These are phyloP conservation scores for Aspergillus sclerotioniger DNA, from an alignment of 495 filamentous ascomycete species.

Conservation along the genomic window DNA sequence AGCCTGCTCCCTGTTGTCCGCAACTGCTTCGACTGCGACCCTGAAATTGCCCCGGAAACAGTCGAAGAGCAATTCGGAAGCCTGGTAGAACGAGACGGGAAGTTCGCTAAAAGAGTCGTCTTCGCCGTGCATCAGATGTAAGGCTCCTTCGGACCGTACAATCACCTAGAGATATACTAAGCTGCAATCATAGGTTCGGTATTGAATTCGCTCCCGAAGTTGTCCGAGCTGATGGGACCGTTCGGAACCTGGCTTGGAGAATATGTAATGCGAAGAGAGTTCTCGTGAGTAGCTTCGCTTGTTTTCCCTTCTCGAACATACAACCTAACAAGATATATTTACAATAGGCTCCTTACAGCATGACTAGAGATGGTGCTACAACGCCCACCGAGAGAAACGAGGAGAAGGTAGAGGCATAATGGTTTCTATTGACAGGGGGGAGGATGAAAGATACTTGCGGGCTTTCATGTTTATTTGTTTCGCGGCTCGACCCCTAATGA, in stretches of 20 bases:
- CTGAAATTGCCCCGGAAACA: constrained; percentile 82
- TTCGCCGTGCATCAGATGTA: constrained; percentile 93
- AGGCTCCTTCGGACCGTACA: constrained; percentile 15
- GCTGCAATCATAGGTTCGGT: constrained; percentile 64
- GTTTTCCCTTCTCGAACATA: background rate
- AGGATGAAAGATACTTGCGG: background rate
- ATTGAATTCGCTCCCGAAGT: constrained; percentile 93
- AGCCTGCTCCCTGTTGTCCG: constrained; percentile 77
- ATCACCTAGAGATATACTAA: constrained; percentile 3
- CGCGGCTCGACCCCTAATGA: background rate
- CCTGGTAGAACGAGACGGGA: constrained; percentile 78
- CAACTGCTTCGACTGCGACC: constrained; percentile 90
- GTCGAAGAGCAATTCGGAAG: constrained; percentile 79
- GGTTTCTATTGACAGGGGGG: background rate
- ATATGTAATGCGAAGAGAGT: constrained; percentile 95
- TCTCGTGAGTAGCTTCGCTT: constrained; percentile 52
- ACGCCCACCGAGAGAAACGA: constrained; percentile 34
- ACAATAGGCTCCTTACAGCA: constrained; percentile 47
- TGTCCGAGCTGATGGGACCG: constrained; percentile 88
- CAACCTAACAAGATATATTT: constrained; percentile 1
- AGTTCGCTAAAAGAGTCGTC: constrained; percentile 83
- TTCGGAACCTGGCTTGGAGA: constrained; percentile 88
- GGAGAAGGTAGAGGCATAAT: constrained; percentile 7
- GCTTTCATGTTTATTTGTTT: background rate
- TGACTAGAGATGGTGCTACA: constrained; percentile 42